Conservation (phyloP, 2,329 filamentous ascomycete genomes). For the Elsinoe fawcettii region DNA sequence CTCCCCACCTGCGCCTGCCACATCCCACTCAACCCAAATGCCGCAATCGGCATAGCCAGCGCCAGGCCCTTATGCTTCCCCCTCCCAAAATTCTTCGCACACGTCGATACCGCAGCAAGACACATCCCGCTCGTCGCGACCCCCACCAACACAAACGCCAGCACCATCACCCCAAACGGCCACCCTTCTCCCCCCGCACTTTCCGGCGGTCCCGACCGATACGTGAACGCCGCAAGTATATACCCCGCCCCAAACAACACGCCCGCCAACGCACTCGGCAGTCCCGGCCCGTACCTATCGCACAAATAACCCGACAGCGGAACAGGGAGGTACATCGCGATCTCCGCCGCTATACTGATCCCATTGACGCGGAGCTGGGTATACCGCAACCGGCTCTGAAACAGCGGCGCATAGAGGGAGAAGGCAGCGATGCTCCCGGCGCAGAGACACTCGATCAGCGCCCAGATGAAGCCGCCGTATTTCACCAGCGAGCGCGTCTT, state of each 20-base stretch:
- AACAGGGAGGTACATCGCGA: constrained; percentile 88
- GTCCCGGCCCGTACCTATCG: constrained; percentile 75
- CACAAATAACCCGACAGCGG: constrained; percentile 84
- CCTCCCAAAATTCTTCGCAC: constrained; percentile 94
- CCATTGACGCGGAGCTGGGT: constrained; percentile 87
- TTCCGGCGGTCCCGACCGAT: constrained; percentile 51
- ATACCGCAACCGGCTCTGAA: constrained; percentile 80
- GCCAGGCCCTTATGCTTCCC: constrained; percentile 83
- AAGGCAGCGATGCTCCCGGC: constrained; percentile 90
- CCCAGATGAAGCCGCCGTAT: constrained; percentile 52
- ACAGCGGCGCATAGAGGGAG: constrained; percentile 84
- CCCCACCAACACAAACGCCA: constrained; percentile 76
- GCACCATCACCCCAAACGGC: constrained; percentile 75
- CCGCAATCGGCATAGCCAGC: constrained; percentile 81
- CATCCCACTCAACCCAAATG: constrained; percentile 90
- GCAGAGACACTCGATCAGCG: constrained; percentile 59
- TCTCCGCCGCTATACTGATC: constrained; percentile 75
- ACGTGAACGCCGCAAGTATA: constrained; percentile 71
- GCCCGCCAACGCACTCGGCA: constrained; percentile 65
- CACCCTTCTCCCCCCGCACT: constrained; percentile 49
- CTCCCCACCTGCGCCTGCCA: constrained; percentile 88
- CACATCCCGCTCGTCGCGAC: constrained; percentile 84
- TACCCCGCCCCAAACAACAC: constrained; percentile 75
- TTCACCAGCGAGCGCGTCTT: constrained; percentile 47
- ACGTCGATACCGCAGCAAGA: constrained; percentile 81